Conservation (phyloP, 108 stramenopile species). For the Fragilaria radians region DNA sequence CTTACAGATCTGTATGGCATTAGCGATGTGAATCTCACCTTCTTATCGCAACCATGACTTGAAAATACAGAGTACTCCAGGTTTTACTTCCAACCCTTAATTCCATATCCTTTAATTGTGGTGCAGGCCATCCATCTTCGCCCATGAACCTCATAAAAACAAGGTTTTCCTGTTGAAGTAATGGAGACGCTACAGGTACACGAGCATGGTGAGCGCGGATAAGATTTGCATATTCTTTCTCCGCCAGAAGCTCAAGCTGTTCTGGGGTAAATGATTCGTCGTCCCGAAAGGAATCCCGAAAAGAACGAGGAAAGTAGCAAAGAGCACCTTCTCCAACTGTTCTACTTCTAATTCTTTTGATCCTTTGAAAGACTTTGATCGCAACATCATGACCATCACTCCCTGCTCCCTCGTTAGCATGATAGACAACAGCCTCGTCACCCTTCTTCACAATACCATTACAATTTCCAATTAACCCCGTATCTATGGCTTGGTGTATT, state of each 20-base stretch:
- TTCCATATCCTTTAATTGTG: slow-evolving; percentile 66
- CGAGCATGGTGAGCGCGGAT: slow-evolving; percentile 51
- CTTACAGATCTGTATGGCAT: not conserved
- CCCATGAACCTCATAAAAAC: slow-evolving; percentile 80
- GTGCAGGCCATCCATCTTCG: slow-evolving; percentile 74
- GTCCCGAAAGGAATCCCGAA: slow-evolving; percentile 25
- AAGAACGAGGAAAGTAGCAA: slow-evolving; percentile 63
- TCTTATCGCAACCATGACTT: slow-evolving; percentile 56
- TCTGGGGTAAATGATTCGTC: slow-evolving; percentile 31
- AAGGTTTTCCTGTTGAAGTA: slow-evolving; percentile 63
- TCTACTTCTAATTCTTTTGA: slow-evolving; percentile 40
- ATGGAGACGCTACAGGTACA: slow-evolving; percentile 62
- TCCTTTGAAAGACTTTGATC: slow-evolving; percentile 80
- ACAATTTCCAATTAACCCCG: slow-evolving; percentile 51
- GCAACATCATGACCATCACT: slow-evolving; percentile 69
- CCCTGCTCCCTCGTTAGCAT: slow-evolving; percentile 46
- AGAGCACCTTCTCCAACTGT: slow-evolving; percentile 72
- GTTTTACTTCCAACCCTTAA: slow-evolving; percentile 48
- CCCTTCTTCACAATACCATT: slow-evolving; percentile 80
- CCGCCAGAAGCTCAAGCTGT: slow-evolving; percentile 69
- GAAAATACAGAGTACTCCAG: slow-evolving; percentile 58
- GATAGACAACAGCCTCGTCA: slow-evolving; percentile 76
- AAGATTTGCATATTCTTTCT: slow-evolving; percentile 81
- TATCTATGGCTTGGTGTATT: slow-evolving; percentile 62
- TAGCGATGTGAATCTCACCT: slow-evolving; percentile 17